Evolutionary conservation across 495 filamentous ascomycete species (phyloP).

Genomic region (Talaromyces adpressus): DNA sequence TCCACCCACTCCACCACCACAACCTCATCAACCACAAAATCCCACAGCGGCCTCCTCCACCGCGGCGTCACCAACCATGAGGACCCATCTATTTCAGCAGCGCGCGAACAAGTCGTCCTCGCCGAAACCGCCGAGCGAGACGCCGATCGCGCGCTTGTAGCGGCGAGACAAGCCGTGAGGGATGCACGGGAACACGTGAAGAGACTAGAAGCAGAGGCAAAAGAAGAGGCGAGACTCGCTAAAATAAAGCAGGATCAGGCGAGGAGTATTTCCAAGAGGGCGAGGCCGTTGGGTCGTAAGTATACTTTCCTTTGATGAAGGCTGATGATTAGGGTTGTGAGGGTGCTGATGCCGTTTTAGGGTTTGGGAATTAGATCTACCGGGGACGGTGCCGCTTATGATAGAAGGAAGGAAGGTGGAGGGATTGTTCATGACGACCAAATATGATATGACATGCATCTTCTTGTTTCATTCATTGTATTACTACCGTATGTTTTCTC

Average conservation of each 20-base stretch:
- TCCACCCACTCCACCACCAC: constrained; percentile 11
- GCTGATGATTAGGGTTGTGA: not conserved
- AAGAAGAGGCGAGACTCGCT: constrained; percentile 53
- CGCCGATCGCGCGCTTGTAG: constrained; percentile 53
- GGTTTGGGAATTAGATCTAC: not conserved
- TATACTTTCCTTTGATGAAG: constrained; percentile 7
- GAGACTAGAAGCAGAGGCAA: constrained; percentile 54
- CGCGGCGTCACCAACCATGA: constrained; percentile 17
- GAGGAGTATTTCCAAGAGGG: constrained; percentile 54
- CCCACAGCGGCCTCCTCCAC: constrained; percentile 20
- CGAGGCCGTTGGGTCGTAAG: constrained; percentile 59
- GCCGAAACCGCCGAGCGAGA: constrained; percentile 56
- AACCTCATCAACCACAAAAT: constrained; percentile 20
- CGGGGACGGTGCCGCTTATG: too few relatives aligned
- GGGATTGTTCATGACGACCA: too few relatives aligned
- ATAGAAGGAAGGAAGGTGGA: too few relatives aligned
- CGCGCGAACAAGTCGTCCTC: constrained; percentile 47
- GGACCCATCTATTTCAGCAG: constrained; percentile 51
- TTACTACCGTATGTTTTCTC: too few relatives aligned
- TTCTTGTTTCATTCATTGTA: too few relatives aligned
- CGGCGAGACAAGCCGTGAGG: constrained; percentile 47
- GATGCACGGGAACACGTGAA: constrained; percentile 57
- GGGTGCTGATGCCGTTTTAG: not conserved
- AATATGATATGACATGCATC: too few relatives aligned
- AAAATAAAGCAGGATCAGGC: constrained; percentile 64